Evolutionary conservation across 208 protist species (phyloP).

Genomic region (Trypanosoma lewisi): DNA sequence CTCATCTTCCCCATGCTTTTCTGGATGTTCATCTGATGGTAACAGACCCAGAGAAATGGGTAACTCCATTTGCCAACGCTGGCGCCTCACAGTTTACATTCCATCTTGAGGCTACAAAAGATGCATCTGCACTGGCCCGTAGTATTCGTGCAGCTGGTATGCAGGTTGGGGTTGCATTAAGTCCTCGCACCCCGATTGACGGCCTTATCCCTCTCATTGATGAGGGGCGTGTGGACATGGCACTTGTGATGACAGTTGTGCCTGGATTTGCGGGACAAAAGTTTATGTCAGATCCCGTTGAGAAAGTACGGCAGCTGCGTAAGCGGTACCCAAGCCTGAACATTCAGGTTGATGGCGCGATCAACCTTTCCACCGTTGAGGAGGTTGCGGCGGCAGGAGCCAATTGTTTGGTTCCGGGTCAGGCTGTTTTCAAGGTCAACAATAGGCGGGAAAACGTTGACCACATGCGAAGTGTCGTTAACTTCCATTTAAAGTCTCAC

Average conservation of each 20-base stretch:
- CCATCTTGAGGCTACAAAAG: constrained; percentile 66
- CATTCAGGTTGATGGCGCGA: constrained; percentile 96
- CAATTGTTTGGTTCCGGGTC: constrained; percentile 95
- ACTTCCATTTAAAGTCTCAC: constrained; percentile 14
- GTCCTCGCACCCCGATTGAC: constrained; percentile 79
- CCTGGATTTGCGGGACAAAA: constrained; percentile 96
- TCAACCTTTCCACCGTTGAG: constrained; percentile 87
- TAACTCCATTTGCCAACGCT: constrained; percentile 44
- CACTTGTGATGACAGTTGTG: constrained; percentile 95
- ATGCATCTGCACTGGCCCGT: constrained; percentile 26
- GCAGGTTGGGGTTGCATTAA: constrained; percentile 88
- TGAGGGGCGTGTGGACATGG: constrained; percentile 74
- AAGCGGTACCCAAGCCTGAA: constrained; percentile 58
- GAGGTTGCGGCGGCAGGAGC: constrained; percentile 81
- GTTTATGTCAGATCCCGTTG: constrained; percentile 94
- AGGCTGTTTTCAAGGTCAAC: constrained; percentile 69
- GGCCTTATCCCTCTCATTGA: constrained; percentile 34
- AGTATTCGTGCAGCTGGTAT: constrained; percentile 38
- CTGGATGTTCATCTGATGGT: constrained; percentile 93
- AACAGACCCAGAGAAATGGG: constrained; percentile 57
- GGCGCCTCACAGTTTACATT: constrained; percentile 77
- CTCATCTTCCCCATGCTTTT: constrained; percentile 55
- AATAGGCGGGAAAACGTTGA: constrained; percentile 14
- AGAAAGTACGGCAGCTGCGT: constrained; percentile 82
- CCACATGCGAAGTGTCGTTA: not conserved